A percentile compares a stretch with the other conserved stretches of the same genome.
phyloP scores from a whole-genome alignment of 345 rosid species.

The Lagerstroemia speciosa region DNA sequence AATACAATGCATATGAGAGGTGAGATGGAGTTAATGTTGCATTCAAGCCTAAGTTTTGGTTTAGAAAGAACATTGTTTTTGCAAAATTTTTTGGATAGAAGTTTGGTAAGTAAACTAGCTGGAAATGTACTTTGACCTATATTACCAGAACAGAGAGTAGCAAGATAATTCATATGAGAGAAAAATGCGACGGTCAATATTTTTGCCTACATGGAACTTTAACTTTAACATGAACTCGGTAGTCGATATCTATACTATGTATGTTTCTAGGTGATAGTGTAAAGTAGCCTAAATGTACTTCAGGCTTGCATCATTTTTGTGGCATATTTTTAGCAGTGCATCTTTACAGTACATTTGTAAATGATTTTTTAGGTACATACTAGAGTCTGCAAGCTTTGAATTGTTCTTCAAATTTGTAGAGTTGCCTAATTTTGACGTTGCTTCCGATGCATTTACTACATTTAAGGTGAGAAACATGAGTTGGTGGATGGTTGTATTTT shows the following conservation, averaged over 20 bases:
- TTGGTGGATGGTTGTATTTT: conserved; percentile 9
- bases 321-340: background rate
- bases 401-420: conserved; percentile 96
- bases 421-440: conserved; percentile 83
- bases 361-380: conserved; percentile 57
- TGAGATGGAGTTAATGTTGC: background rate
- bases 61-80: background rate
- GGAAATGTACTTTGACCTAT: background rate
- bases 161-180: background rate
- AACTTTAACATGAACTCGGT: background rate
- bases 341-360: background rate
- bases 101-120: background rate
- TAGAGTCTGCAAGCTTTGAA: conserved; percentile 90
- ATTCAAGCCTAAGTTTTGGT: background rate
- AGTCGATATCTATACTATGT: background rate
- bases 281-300: background rate
- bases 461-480: conserved; percentile 61
- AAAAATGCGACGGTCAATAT: background rate
- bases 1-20: too few species aligned
- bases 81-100: background rate
- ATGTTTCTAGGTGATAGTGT: background rate
- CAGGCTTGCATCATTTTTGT: background rate
- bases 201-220: background rate
- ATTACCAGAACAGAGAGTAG: background rate
- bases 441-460: conserved; percentile 96